phyloP scores from a whole-genome alignment of 1,284 basidiomycete genomes.

The Trametes polyzona region DNA sequence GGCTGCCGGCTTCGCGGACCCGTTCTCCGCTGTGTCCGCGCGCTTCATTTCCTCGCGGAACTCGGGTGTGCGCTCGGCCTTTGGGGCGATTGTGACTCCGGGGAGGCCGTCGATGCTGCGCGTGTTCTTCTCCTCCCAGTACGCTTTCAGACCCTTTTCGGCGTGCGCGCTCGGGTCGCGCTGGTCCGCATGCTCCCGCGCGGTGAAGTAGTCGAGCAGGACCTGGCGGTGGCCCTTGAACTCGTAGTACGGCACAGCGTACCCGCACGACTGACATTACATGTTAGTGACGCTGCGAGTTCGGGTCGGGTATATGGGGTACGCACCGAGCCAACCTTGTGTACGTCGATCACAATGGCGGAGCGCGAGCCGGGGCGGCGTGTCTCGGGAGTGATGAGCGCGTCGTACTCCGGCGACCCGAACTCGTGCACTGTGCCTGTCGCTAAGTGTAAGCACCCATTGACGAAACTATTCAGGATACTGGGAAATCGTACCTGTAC shows the following conservation, averaged over 20 bases:
- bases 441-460: background rate
- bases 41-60: conserved; percentile 14
- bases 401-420: conserved; percentile 54
- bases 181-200: conserved; percentile 37
- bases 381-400: conserved; percentile 45
- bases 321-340: conserved; percentile 58
- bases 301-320: background rate
- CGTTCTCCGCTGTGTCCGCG: conserved; percentile 10
- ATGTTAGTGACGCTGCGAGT: background rate
- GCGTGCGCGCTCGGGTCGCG: conserved; percentile 18
- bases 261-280: conserved; percentile 58
- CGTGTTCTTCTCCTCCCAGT: conserved; percentile 50
- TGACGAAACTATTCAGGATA: background rate
- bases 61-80: background rate
- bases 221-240: conserved; percentile 50
- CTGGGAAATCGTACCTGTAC: conserved; percentile 42
- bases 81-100: conserved; percentile 8
- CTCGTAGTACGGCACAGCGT: conserved; percentile 52
- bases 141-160: conserved; percentile 44
- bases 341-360: conserved; percentile 54
- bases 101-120: conserved; percentile 56
- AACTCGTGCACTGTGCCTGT: conserved; percentile 56
- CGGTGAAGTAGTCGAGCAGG: conserved; percentile 39
- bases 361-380: conserved; percentile 58
- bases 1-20: too few relatives aligned